These are phyloP conservation scores for Yarrowia galli DNA, from an alignment of 1,139 yeast species.

Conservation along the genomic window DNA sequence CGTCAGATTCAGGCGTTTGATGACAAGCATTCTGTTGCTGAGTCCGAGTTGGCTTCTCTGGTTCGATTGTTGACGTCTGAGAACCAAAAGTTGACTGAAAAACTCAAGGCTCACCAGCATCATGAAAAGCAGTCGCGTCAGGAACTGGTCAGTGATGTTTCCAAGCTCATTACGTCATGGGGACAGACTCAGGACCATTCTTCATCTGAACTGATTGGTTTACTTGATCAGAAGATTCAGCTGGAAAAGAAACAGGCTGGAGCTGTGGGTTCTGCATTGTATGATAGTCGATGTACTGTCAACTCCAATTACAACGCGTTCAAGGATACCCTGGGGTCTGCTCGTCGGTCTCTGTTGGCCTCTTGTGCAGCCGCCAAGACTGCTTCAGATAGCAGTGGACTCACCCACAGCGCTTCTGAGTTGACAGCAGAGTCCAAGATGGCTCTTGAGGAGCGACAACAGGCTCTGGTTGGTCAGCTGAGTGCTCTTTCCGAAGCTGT, in stretches of 20 bases:
- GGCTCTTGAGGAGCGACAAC: conserved; percentile 25
- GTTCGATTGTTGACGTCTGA: conserved; percentile 22
- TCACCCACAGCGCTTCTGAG: conserved; percentile 12
- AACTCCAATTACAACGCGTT: conserved; percentile 8
- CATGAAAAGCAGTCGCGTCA: conserved; percentile 23
- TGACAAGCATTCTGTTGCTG: conserved; percentile 20
- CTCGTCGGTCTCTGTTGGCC: conserved; percentile 5
- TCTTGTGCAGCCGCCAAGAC: conserved; percentile 28
- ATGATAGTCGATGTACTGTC: conserved; percentile 4
- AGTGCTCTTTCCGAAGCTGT: conserved; percentile 12
- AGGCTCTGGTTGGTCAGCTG: conserved; percentile 25
- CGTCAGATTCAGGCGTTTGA: conserved; percentile 15
- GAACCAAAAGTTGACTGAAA: conserved; percentile 6
- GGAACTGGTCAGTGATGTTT: not conserved
- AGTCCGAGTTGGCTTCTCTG: conserved; percentile 21
- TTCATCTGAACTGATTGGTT: not conserved
- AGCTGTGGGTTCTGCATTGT: conserved; percentile 20
- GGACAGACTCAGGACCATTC: not conserved
- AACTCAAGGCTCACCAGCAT: conserved; percentile 12
- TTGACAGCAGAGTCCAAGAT: conserved; percentile 4
- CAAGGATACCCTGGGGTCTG: conserved; percentile 15
- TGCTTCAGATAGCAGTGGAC: conserved; percentile 19
- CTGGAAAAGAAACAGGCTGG: conserved; percentile 27
- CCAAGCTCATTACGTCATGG: conserved; percentile 2
- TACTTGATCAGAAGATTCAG: conserved; percentile 2